A percentile compares a stretch with the other conserved stretches of the same genome.
Conservation (phyloP, 176 grass and related monocot genomes). For the Aechmea fasciata region DNA sequence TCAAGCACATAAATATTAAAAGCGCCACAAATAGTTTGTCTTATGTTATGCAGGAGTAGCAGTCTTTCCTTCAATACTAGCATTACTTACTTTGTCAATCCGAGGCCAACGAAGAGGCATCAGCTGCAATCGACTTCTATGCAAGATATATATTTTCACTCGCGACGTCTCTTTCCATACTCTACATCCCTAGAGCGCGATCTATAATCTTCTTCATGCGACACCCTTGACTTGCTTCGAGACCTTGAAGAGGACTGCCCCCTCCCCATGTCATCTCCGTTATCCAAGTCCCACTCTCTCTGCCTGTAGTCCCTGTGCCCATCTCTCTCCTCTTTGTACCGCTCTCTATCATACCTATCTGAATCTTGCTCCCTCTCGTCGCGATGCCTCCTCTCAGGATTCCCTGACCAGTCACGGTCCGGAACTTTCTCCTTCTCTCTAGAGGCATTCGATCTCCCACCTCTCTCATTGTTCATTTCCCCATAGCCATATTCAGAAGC, state of each 20-base stretch:
- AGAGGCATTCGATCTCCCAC: neutral
- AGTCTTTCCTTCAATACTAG: neutral
- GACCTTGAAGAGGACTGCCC: slow-evolving; percentile 16
- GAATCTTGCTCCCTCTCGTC: slow-evolving; percentile 17
- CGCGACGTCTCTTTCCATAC: slow-evolving; percentile 14
- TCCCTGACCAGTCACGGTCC: slow-evolving; percentile 14
- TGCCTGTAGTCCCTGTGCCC: slow-evolving; percentile 1
- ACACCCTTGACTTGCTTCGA: slow-evolving; percentile 2
- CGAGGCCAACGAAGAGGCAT: neutral
- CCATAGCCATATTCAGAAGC: slow-evolving; percentile 12
- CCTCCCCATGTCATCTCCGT: neutral
- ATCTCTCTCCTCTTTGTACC: slow-evolving; percentile 6
- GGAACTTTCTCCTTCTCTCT: slow-evolving; percentile 16
- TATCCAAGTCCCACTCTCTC: slow-evolving; percentile 2
- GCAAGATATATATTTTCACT: neutral
- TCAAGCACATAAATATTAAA: slow-evolving; percentile 1
- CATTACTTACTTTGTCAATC: slow-evolving; percentile 6
- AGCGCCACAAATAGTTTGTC: neutral
- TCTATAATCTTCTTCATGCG: neutral
- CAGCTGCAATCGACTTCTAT: neutral
- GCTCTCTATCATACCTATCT: slow-evolving; percentile 6
- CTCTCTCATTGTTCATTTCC: slow-evolving; percentile 11
- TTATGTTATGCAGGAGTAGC: neutral
- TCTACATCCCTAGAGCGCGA: slow-evolving; percentile 1
- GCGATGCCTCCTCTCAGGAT: slow-evolving; percentile 4